phyloP scores from a whole-genome alignment of 805 yeast species.

The Metschnikowia koreensis region DNA sequence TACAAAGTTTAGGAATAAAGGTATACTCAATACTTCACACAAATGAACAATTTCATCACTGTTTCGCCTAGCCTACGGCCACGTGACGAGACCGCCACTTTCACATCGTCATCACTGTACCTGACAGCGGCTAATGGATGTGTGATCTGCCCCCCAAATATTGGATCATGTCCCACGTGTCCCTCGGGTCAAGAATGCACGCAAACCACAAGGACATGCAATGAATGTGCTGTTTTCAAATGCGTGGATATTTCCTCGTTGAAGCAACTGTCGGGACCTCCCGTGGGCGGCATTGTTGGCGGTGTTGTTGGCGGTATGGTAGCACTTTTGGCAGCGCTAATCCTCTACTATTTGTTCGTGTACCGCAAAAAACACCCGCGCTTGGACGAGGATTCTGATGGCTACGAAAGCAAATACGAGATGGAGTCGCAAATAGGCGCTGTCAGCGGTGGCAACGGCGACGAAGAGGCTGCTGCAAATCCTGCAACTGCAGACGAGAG shows the following conservation, averaged over 20 bases:
- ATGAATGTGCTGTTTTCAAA: slow-evolving; percentile 13
- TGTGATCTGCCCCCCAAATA: slow-evolving; percentile 42
- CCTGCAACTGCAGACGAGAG: background rate
- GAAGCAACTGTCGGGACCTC: slow-evolving; percentile 1
- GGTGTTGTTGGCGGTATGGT: slow-evolving; percentile 67
- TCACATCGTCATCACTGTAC: slow-evolving; percentile 3
- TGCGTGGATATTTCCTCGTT: slow-evolving; percentile 9
- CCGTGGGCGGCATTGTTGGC: slow-evolving; percentile 60
- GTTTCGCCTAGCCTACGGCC: slow-evolving; percentile 13
- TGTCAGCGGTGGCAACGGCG: slow-evolving; percentile 3
- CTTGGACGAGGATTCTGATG: slow-evolving; percentile 23
- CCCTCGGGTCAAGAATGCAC: slow-evolving; percentile 17
- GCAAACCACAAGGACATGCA: slow-evolving; percentile 15
- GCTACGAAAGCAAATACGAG: slow-evolving; percentile 12
- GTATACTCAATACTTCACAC: background rate
- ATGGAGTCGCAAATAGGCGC: slow-evolving; percentile 12
- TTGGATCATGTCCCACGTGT: slow-evolving; percentile 46
- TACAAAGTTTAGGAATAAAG: background rate
- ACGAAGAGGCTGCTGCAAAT: too few relatives aligned
- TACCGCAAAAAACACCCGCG: slow-evolving; percentile 35
- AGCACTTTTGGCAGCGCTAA: slow-evolving; percentile 36
- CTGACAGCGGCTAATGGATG: slow-evolving; percentile 36
- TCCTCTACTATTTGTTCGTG: slow-evolving; percentile 33
- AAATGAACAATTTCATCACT: background rate
- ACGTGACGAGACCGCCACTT: slow-evolving; percentile 10